Conservation (phyloP, 441 rosid genomes). For the Pelargonium australe region DNA sequence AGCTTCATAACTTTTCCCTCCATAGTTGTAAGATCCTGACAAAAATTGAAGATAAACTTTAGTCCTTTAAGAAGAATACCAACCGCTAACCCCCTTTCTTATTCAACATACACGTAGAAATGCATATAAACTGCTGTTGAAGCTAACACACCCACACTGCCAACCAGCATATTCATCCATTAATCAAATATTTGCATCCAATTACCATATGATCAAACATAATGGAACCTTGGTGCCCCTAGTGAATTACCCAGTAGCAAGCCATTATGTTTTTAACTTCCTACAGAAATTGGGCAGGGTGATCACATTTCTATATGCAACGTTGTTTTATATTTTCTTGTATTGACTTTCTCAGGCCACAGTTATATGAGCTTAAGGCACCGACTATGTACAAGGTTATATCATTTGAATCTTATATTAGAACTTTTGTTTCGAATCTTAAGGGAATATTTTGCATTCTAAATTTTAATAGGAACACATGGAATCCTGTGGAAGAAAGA, state of each 20-base stretch:
- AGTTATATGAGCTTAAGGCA: not conserved
- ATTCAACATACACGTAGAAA: not conserved
- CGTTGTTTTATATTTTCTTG: not conserved
- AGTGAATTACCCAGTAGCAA: not conserved
- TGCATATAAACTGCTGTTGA: not conserved
- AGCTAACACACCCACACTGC: not conserved
- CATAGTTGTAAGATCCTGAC: slow-evolving; percentile 69
- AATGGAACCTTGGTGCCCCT: not conserved
- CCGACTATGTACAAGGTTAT: not conserved
- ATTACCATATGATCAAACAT: not conserved
- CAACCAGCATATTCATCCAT: not conserved
- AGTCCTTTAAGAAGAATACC: not conserved
- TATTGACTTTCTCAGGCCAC: not conserved
- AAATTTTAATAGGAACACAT: not conserved
- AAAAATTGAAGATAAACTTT: slow-evolving; percentile 11
- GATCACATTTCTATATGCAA: not conserved
- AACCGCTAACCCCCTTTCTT: not conserved
- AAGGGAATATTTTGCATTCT: not conserved
- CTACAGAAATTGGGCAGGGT: not conserved
- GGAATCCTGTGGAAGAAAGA: not conserved
- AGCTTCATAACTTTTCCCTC: slow-evolving; percentile 59
- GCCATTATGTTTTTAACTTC: not conserved
- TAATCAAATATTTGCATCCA: not conserved
- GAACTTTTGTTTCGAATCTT: not conserved
- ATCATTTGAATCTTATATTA: not conserved